Percentiles rank a stretch among this genome's conserved stretches.
Evolutionary conservation across 768 basidiomycete genomes (phyloP).

Genomic region (Zangia roseola): DNA sequence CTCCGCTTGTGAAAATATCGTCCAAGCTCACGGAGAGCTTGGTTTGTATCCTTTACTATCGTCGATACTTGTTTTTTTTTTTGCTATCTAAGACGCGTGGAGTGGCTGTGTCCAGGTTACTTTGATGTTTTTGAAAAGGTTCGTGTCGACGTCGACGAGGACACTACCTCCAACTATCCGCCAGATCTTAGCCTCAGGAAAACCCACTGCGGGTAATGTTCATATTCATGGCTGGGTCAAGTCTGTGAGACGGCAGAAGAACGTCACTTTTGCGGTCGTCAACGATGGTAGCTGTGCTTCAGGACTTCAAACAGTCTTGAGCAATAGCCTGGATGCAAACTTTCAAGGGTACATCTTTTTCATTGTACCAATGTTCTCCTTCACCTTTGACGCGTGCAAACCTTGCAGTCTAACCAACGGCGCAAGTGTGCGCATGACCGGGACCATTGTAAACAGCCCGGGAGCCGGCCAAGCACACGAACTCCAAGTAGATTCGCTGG

Average conservation of each 20-base stretch:
- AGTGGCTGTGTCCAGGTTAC: conserved; percentile 26
- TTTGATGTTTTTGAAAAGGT: conserved; percentile 28
- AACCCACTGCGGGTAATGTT: conserved; percentile 17
- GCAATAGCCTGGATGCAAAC: conserved; percentile 21
- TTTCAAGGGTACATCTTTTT: conserved; percentile 18
- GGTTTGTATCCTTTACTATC: conserved; percentile 21
- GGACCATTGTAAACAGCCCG: conserved; percentile 44
- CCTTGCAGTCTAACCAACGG: conserved; percentile 50
- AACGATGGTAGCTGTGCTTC: conserved; percentile 73
- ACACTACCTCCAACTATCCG: conserved; percentile 33
- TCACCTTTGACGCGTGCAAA: conserved; percentile 5
- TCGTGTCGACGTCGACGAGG: conserved; percentile 28
- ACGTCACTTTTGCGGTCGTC: conserved; percentile 79
- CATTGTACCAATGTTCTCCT: not conserved
- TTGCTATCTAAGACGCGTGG: not conserved
- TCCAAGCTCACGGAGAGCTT: conserved; percentile 14
- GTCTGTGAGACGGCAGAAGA: conserved; percentile 84
- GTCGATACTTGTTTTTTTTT: conserved; percentile 5
- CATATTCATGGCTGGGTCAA: conserved; percentile 82
- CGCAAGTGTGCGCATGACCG: conserved; percentile 49
- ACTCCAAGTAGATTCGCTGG: conserved; percentile 46
- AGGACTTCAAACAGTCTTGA: conserved; percentile 80
- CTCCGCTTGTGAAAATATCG: conserved; percentile 23
- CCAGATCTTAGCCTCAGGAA: conserved; percentile 34
- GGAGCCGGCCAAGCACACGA: conserved; percentile 54